Percentiles rank a stretch among this genome's conserved stretches.
Evolutionary conservation across 148 eudicot species (phyloP).

Genomic region (Cornus controversa): DNA sequence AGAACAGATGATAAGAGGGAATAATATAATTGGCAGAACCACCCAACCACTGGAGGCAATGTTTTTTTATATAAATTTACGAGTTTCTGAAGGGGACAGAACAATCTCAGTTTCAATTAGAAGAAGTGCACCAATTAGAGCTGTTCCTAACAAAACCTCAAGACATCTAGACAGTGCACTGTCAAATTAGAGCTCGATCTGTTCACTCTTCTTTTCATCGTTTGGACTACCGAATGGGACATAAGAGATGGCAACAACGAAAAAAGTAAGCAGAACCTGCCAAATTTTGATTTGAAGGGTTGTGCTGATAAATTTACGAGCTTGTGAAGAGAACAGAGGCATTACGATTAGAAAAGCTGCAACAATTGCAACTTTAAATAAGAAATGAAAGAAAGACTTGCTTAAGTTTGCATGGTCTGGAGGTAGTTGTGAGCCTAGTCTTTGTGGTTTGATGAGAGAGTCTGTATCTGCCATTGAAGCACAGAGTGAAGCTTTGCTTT

Average conservation of each 20-base stretch:
- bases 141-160: too few relatives aligned
- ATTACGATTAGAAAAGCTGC: slow-evolving; percentile 46
- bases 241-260: slow-evolving; percentile 89
- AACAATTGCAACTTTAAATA: slow-evolving; percentile 42
- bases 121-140: too few relatives aligned
- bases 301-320: slow-evolving; percentile 57
- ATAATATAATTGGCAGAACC: too few relatives aligned
- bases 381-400: slow-evolving; percentile 39
- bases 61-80: too few relatives aligned
- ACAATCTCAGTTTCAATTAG: too few relatives aligned
- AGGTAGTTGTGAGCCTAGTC: slow-evolving; percentile 3
- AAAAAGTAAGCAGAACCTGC: slow-evolving; percentile 80
- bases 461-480: slow-evolving; percentile 42
- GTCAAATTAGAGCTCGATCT: slow-evolving; percentile 44
- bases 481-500: slow-evolving; percentile 9
- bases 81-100: too few relatives aligned
- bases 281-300: slow-evolving; percentile 60
- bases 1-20: too few relatives aligned
- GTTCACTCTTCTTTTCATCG: slow-evolving; percentile 28
- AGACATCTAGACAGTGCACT: slow-evolving; percentile 63
- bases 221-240: slow-evolving; percentile 75
- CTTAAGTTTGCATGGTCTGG: slow-evolving; percentile 27
- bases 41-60: too few relatives aligned
- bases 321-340: slow-evolving; percentile 71
- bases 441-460: slow-evolving; percentile 19